Base-by-base conservation (phyloP, 495 filamentous ascomycete genomes). In the Beverwykella pulmonaria region DNA sequence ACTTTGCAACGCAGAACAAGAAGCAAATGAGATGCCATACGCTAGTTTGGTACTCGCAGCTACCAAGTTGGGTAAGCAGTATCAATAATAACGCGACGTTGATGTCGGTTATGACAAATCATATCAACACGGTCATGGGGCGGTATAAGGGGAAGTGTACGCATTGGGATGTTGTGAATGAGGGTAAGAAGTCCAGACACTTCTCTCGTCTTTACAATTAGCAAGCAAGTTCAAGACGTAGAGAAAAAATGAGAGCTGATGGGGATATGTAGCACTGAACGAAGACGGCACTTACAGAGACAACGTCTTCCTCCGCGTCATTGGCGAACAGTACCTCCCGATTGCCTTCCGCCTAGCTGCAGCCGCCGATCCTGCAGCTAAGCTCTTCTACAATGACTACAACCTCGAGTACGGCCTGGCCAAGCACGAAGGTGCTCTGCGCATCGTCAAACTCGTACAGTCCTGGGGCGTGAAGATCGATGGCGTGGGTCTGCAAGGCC, bases 401-500 rank as follows among this genome's bases (percentile, higher is more conserved):
- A 76, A 69, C 47, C 67, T 77, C 55, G 81, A 82, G 29, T 66
- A 59, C 55, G 32, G 32, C 63, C 67, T 67, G 8, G 73, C 78
- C 34, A 70, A 61, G 47, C 76, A 81, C 63, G 73, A 80, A 59
- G 90, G 90, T 75, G 83, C 82, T n/a, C 78, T 65, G 29, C 87
- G 86, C 53, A 87, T 90, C 82, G 82, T 86, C 44, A 76, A 66
- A 50, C 78, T 87, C 70, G 88, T 90, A 71, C 82, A 83, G 76
- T 85, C 87, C 69, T 90, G 87, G 84, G 88, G 88, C 65, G 77
- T 88, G 36, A 87, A 87, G 49, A 90, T 91, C 73, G 88, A 91
- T 72, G 88, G 88, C 66, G 90, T 91, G 55, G 84, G 83, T 59
- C 84, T 84, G 12, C 87, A 90, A 72, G 80, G 81, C 55, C 88